Evolutionary conservation across 2,329 filamentous ascomycete species (phyloP).

Genomic region (Nannizziopsis barbatae): DNA sequence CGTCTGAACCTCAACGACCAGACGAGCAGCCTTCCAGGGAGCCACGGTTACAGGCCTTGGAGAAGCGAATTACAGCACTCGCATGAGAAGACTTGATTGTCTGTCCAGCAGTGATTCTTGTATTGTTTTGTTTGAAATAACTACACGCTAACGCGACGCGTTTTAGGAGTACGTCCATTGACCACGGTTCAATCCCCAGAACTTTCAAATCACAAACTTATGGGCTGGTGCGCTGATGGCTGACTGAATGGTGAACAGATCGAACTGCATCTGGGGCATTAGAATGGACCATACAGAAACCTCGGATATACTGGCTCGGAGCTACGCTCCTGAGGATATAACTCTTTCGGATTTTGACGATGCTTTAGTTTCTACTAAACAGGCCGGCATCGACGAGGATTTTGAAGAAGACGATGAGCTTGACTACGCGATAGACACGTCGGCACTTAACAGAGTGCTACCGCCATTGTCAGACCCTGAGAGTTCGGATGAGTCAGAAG

Average conservation of each 20-base stretch:
- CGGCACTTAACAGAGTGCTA: slow-evolving; percentile 37
- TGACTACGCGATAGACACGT: slow-evolving; percentile 37
- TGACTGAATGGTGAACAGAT: not conserved
- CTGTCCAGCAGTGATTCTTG: not conserved
- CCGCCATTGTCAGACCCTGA: slow-evolving; percentile 39
- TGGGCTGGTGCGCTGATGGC: not conserved
- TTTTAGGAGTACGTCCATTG: not conserved
- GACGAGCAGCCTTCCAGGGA: not conserved
- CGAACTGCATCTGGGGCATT: not conserved
- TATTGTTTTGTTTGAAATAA: not conserved
- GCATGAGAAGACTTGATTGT: not conserved
- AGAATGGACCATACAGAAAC: slow-evolving; percentile 14
- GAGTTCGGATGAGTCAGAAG: slow-evolving; percentile 34
- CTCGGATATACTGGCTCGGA: slow-evolving; percentile 21
- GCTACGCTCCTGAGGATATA: slow-evolving; percentile 15
- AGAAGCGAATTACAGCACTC: not conserved
- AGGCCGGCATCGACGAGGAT: slow-evolving; percentile 13
- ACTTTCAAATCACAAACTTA: not conserved
- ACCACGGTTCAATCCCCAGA: no score
- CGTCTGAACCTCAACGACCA: not conserved
- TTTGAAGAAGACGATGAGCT: slow-evolving; percentile 25
- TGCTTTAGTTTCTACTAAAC: slow-evolving; percentile 31
- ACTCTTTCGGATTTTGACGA: slow-evolving; percentile 33
- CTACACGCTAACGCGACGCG: not conserved
- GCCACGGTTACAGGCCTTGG: not conserved